These are phyloP conservation scores for Myochromella boudieri DNA, from an alignment of 768 basidiomycete genomes.

Conservation along the genomic window DNA sequence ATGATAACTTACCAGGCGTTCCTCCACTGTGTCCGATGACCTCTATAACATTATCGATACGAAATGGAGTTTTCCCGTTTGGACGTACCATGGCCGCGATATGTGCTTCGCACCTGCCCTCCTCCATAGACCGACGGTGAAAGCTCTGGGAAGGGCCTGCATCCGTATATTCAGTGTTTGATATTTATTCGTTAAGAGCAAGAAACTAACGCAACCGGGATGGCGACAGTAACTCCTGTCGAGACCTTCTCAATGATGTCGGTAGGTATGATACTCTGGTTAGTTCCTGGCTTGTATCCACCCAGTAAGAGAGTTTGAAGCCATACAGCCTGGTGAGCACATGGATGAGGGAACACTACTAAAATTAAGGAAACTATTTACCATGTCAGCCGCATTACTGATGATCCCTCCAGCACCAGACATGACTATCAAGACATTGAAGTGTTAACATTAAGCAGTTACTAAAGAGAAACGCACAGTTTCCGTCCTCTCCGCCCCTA, in stretches of 20 bases:
- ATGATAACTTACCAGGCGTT: constrained; percentile 10
- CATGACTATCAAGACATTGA: constrained; percentile 17
- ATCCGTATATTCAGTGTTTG: not conserved
- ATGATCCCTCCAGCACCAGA: constrained; percentile 30
- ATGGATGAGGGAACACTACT: not conserved
- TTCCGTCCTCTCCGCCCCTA: constrained; percentile 22
- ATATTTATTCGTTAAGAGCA: not conserved
- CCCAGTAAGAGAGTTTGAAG: constrained; percentile 3
- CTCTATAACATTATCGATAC: not conserved
- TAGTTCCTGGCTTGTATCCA: constrained; percentile 5
- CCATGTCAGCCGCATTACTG: constrained; percentile 24
- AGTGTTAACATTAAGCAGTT: not conserved
- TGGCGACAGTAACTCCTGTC: constrained; percentile 16
- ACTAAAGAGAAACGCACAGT: constrained; percentile 12
- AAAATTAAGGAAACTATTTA: constrained; percentile 6
- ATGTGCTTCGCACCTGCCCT: constrained; percentile 19
- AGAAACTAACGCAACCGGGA: constrained; percentile 13
- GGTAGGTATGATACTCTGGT: constrained; percentile 1
- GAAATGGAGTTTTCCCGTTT: not conserved
- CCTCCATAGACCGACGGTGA: constrained; percentile 25
- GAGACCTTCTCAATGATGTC: constrained; percentile 11
- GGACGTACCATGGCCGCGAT: constrained; percentile 18
- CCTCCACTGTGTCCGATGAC: constrained; percentile 14
- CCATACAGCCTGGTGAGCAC: not conserved
- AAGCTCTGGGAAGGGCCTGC: constrained; percentile 18